Percentiles rank a stretch among this genome's conserved stretches.
Conservation (phyloP, 2,329 filamentous ascomycete genomes). For the Trichoderma arundinaceum region DNA sequence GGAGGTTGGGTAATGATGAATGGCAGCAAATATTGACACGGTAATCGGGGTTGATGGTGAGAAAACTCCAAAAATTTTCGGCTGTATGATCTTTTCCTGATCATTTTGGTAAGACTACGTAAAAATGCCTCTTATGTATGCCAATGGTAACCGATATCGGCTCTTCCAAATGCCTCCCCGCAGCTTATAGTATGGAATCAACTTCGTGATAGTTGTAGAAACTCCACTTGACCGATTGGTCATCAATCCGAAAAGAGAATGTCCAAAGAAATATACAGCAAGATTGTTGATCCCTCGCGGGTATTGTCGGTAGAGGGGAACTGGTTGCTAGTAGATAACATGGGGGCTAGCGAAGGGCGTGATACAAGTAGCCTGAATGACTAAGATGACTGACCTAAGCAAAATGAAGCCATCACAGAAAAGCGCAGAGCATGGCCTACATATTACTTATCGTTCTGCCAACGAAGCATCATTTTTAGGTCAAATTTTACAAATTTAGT, state of each 20-base stretch:
- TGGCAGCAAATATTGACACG: neutral
- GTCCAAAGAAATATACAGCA: too few species aligned
- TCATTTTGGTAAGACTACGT: neutral
- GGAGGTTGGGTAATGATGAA: neutral
- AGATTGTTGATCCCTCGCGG: neutral
- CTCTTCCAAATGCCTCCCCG: neutral
- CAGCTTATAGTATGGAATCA: neutral
- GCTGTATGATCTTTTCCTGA: neutral
- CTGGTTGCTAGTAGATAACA: neutral
- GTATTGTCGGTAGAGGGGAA: slow-evolving; percentile 5
- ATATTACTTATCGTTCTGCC: too few species aligned
- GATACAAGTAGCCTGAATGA: neutral
- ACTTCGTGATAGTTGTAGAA: slow-evolving; percentile 1
- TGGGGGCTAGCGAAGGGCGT: neutral
- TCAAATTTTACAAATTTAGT: too few species aligned
- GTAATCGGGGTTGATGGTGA: neutral
- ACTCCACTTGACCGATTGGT: slow-evolving; percentile 5
- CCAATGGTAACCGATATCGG: slow-evolving; percentile 21
- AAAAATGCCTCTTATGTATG: neutral
- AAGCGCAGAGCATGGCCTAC: neutral
- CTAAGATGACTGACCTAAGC: slow-evolving; percentile 5
- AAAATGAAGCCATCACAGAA: neutral
- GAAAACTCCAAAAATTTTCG: neutral
- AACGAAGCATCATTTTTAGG: too few species aligned
- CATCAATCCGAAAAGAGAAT: slow-evolving; percentile 11